phyloP scores from a whole-genome alignment of 495 filamentous ascomycete genomes.

The Penicillium taxi region DNA sequence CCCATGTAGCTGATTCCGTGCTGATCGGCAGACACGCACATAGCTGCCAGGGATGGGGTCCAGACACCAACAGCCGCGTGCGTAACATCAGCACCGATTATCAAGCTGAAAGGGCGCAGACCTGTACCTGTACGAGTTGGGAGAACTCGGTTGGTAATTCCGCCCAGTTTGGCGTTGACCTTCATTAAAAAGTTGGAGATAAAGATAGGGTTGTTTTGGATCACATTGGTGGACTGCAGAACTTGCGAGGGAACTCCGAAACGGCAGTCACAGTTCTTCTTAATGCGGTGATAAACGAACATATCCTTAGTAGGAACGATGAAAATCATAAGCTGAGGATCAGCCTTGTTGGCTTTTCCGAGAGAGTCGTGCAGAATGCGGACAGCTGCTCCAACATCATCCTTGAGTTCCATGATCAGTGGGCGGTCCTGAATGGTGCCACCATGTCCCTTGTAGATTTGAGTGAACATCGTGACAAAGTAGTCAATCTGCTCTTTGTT shows the following conservation, averaged over 20 bases:
- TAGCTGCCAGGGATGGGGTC: slow-evolving; percentile 72
- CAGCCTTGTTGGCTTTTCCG: slow-evolving; percentile 35
- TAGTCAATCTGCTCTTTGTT: slow-evolving; percentile 37
- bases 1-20: slow-evolving; percentile 65
- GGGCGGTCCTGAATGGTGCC: slow-evolving; percentile 44
- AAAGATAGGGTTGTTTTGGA: slow-evolving; percentile 61
- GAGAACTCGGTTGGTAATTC: slow-evolving; percentile 51
- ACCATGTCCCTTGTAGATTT: slow-evolving; percentile 62
- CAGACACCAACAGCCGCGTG: slow-evolving; percentile 61
- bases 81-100: slow-evolving; percentile 86
- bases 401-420: slow-evolving; percentile 22
- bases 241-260: slow-evolving; percentile 69
- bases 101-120: slow-evolving; percentile 52
- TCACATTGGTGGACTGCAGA: slow-evolving; percentile 54
- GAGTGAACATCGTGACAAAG: slow-evolving; percentile 54
- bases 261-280: slow-evolving; percentile 76
- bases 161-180: slow-evolving; percentile 92
- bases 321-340: slow-evolving; percentile 62
- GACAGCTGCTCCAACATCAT: slow-evolving; percentile 47
- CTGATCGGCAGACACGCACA: slow-evolving; percentile 72
- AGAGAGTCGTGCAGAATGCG: slow-evolving; percentile 43
- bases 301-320: slow-evolving; percentile 60
- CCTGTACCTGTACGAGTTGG: slow-evolving; percentile 20
- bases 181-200: slow-evolving; percentile 88
- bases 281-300: slow-evolving; percentile 65